Conservation (phyloP, 305 asterid species). For the Petunia hybrid region DNA sequence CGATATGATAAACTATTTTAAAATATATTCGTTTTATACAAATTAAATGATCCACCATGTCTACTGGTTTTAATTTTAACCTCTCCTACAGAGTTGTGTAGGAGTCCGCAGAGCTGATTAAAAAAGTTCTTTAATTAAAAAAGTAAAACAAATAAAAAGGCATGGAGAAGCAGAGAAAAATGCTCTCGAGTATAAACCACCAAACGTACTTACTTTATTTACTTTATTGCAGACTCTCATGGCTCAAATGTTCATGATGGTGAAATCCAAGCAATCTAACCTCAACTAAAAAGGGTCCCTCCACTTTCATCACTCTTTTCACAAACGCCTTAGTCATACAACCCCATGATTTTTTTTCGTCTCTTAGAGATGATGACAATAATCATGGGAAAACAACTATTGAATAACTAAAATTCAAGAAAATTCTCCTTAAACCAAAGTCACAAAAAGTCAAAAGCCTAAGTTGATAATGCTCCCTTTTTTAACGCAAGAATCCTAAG, state of each 20-base stretch:
- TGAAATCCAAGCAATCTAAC: slow-evolving; percentile 20
- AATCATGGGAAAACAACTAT: slow-evolving; percentile 30
- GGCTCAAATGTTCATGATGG: slow-evolving; percentile 28
- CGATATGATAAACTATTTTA: no score
- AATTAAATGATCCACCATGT: no score
- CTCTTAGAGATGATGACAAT: slow-evolving; percentile 19
- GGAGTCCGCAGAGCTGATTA: no score
- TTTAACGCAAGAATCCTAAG: slow-evolving; percentile 23
- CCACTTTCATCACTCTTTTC: neutral
- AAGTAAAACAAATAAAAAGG: neutral
- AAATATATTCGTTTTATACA: no score
- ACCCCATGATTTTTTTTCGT: slow-evolving; percentile 3
- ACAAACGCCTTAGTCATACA: neutral
- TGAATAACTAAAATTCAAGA: neutral
- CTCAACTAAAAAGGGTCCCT: slow-evolving; percentile 18
- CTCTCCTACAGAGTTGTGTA: no score
- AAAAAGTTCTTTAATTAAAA: no score
- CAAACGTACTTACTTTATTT: slow-evolving; percentile 18
- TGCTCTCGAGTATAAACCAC: slow-evolving; percentile 6
- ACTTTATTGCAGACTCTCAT: slow-evolving; percentile 24
- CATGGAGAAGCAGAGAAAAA: neutral
- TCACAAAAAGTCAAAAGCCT: slow-evolving; percentile 21
- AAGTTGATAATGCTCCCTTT: neutral
- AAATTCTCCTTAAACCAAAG: neutral
- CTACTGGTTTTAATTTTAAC: no score